Evolutionary conservation across 2,329 filamentous ascomycete species (phyloP).

Genomic region (Ceratocystis albifundus): DNA sequence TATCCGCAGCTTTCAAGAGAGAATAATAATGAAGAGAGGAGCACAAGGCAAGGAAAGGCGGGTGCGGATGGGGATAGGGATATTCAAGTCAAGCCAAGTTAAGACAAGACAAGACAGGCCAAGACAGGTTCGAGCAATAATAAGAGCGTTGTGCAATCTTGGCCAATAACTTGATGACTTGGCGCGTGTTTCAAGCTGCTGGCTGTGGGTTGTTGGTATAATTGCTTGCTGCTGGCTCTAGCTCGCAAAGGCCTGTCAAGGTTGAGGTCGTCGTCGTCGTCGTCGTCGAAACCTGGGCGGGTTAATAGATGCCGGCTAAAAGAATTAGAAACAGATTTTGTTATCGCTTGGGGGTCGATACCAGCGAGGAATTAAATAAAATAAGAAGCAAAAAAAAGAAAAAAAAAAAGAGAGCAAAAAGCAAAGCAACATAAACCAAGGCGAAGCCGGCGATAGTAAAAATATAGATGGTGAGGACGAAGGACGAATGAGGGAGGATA

Average conservation of each 20-base stretch:
- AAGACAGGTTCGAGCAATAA: not conserved
- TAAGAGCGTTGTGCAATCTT: not conserved
- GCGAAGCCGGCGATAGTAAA: not conserved
- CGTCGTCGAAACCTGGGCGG: no score
- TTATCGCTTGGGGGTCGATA: not conserved
- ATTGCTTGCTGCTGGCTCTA: no score
- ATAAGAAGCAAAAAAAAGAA: slow-evolving; percentile 29
- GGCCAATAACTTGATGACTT: not conserved
- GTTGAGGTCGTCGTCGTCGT: no score
- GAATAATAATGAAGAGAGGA: not conserved
- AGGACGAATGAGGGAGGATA: slow-evolving; percentile 27
- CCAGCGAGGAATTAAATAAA: slow-evolving; percentile 27
- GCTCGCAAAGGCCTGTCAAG: no score
- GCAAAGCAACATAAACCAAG: not conserved
- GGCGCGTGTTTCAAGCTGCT: slow-evolving; percentile 3
- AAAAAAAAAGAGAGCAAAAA: not conserved
- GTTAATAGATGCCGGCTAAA: not conserved
- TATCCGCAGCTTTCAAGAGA: not conserved
- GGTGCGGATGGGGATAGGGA: not conserved
- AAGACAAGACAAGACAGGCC: not conserved
- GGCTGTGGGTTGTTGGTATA: not conserved
- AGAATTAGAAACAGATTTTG: not conserved
- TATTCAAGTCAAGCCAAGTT: not conserved
- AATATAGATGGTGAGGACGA: not conserved
- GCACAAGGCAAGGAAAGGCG: not conserved